These are phyloP conservation scores for Camellia granthamiana DNA, from an alignment of 148 eudicot genomes.

Conservation along the genomic window DNA sequence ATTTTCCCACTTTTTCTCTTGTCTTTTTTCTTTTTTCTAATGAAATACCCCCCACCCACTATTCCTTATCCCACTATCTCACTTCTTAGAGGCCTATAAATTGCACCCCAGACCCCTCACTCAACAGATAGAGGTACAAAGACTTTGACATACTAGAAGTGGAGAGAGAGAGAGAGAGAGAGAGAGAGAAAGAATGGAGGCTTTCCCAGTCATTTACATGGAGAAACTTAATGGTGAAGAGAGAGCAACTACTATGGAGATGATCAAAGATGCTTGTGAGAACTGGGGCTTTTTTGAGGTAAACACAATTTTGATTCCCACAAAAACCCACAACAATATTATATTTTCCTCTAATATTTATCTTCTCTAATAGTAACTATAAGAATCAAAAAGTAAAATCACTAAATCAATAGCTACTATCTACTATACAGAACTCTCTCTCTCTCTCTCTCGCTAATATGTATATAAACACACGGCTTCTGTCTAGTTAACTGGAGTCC, in stretches of 20 bases:
- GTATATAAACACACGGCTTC: too few relatives aligned
- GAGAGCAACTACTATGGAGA: constrained; percentile 42
- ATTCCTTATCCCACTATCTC: background rate
- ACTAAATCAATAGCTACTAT: too few relatives aligned
- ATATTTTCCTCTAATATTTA: too few relatives aligned
- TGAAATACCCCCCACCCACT: background rate
- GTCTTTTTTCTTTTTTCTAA: background rate
- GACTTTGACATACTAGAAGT: background rate
- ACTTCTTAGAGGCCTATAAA: constrained; percentile 24
- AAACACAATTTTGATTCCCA: background rate
- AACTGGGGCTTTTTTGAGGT: constrained; percentile 83
- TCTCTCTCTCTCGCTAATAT: too few relatives aligned
- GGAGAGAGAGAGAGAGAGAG: constrained; percentile 20
- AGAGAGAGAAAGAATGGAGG: constrained; percentile 46
- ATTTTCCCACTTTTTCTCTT: too few relatives aligned
- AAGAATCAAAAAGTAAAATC: too few relatives aligned
- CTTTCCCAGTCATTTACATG: constrained; percentile 60
- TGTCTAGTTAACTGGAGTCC: too few relatives aligned
- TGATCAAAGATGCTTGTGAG: constrained; percentile 63
- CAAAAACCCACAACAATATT: too few relatives aligned
- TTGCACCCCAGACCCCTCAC: constrained; percentile 3
- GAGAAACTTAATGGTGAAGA: constrained; percentile 55
- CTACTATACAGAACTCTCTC: too few relatives aligned
- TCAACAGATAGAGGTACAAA: background rate
- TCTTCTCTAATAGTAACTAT: too few relatives aligned